Base-by-base conservation (phyloP, 768 basidiomycete species). In the Brasilioporus rufonigricans region DNA sequence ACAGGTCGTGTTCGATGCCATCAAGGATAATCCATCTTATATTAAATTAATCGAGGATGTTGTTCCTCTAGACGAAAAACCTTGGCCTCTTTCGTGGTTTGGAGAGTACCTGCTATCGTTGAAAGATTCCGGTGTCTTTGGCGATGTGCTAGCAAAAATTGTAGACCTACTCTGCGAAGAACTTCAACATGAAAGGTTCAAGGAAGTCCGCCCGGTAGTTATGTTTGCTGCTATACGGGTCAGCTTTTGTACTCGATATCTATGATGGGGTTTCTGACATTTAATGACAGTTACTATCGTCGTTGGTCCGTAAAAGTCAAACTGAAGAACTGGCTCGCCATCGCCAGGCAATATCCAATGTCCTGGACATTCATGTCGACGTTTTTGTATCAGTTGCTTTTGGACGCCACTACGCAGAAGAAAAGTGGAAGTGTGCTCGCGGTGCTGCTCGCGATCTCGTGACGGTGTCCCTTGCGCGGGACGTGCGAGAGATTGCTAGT, bases 161-260 rank as follows among this genome's bases (percentile, higher is more conserved):
- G 73, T 84, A 14, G 83, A 85, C 57, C 87, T 91, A 56, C 77
- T 93, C 48, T 89, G 86, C 67, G 90, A 89, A 65, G 86, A 91
- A 59, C 70, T 90, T 19, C 93, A 94, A 65, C 90, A 93, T 59
- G 82, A 85, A 53, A 80, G 89, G 4, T 88, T 90, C 65, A 70
- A 75, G 46, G 73, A 76, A 24, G 72, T 81, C 21, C 80, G 87
- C 16, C 84, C 89, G 1, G 71, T 73, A 23, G 80, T 85, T 18
- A 82, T 93, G 72, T 65, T 75, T 26, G 73, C 80, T 29, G 86
- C 86, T 4, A 71, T 84, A 43, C 76, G 79, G 60, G 94, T 93
- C 65, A 72, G 87, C 74, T 23, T 38, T 38, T 50, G 56, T 9
- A 35, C 44, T 40, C 26, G 18, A 52, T 35, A 24, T 57, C 14